A percentile compares a stretch with the other conserved stretches of the same genome.
phyloP scores from a whole-genome alignment of 2,329 filamentous ascomycete genomes.

The Colletotrichum sp. region DNA sequence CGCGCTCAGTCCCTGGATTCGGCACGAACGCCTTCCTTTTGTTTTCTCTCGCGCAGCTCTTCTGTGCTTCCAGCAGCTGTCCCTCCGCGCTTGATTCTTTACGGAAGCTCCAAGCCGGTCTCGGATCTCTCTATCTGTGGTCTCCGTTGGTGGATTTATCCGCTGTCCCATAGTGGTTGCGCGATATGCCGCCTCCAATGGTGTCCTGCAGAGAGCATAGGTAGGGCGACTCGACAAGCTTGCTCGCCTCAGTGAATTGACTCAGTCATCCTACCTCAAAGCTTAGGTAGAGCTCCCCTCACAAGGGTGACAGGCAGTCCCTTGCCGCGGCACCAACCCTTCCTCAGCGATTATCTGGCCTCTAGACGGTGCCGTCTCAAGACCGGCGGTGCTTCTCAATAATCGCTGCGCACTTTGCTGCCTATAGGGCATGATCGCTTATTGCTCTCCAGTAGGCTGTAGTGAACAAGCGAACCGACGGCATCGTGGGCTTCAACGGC shows the following conservation, averaged over 20 bases:
- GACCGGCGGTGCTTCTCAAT: not conserved
- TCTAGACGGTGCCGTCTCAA: not conserved
- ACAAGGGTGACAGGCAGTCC: not conserved
- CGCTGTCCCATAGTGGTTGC: not conserved
- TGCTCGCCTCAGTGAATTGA: not conserved
- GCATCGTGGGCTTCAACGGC: not conserved
- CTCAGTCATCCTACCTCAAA: not conserved
- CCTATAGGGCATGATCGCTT: not conserved
- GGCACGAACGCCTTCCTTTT: conserved; percentile 8
- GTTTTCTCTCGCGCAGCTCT: not conserved
- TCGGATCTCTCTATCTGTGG: not conserved
- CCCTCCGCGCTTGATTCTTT: not conserved
- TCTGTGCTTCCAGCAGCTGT: not conserved
- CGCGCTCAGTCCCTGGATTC: conserved; percentile 9
- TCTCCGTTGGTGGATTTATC: not conserved
- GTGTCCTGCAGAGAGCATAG: not conserved
- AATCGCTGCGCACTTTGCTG: not conserved
- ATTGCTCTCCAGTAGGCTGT: not conserved
- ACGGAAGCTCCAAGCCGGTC: not conserved
- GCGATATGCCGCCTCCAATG: not conserved
- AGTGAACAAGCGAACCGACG: not conserved
- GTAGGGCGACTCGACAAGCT: not conserved
- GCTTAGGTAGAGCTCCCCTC: not conserved
- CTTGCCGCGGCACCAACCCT: not conserved
- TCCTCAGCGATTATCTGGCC: not conserved